Conservation (phyloP, 2,329 filamentous ascomycete genomes). For the Endoconidiophora laricicola region DNA sequence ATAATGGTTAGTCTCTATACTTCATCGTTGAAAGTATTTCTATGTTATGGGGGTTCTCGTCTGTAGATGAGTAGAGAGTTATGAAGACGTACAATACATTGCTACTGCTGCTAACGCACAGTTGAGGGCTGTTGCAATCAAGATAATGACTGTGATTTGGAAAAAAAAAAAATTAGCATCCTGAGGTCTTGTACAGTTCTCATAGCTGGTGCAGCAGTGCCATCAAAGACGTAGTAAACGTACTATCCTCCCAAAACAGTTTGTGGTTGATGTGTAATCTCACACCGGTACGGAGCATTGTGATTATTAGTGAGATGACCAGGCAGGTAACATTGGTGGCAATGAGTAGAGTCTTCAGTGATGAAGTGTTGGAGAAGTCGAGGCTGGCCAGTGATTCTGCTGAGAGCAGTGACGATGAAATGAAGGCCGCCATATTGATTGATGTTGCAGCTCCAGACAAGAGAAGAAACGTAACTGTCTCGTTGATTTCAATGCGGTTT, state of each 20-base stretch:
- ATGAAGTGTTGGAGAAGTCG: conserved; percentile 6
- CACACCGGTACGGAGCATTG: conserved; percentile 5
- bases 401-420: background rate
- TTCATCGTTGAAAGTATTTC: background rate
- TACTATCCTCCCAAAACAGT: conserved; percentile 12
- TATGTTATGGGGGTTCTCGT: background rate
- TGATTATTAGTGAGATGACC: conserved; percentile 1
- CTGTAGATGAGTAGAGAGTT: background rate
- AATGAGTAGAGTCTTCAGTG: background rate
- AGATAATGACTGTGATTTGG: background rate
- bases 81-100: conserved; percentile 2
- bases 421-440: too few species aligned
- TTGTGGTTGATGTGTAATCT: conserved; percentile 3
- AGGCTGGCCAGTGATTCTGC: background rate
- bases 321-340: background rate
- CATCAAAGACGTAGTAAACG: background rate
- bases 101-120: background rate
- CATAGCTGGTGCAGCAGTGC: too few species aligned
- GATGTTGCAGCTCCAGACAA: too few species aligned
- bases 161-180: background rate
- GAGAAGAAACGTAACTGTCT: too few species aligned
- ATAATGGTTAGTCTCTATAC: conserved; percentile 3
- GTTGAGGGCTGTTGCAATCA: conserved; percentile 7
- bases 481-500: too few species aligned
- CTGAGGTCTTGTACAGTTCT: background rate